Evolutionary conservation across 305 asterid genomes (phyloP).

Genomic region (Fraxinus angustifolia): DNA sequence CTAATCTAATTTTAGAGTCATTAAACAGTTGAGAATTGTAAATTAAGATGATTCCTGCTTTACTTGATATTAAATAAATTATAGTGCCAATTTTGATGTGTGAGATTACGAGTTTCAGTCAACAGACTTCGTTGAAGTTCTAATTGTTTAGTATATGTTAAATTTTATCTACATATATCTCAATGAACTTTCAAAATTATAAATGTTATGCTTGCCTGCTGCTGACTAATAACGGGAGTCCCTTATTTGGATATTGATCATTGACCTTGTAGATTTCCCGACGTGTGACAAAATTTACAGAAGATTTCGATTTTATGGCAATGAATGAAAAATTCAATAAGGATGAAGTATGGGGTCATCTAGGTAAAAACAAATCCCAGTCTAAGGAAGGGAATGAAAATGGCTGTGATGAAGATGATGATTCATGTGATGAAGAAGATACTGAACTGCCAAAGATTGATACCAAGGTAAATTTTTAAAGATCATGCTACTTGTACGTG

Average conservation of each 20-base stretch:
- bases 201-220: neutral
- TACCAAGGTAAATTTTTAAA: conserved; percentile 40
- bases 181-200: neutral
- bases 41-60: neutral
- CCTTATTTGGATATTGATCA: conserved; percentile 9
- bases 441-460: conserved; percentile 58
- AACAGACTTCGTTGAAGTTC: neutral
- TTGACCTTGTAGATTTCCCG: conserved; percentile 53
- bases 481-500: too few relatives aligned
- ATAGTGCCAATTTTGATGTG: neutral
- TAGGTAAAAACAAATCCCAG: conserved; percentile 61
- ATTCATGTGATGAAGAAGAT: conserved; percentile 48
- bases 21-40: neutral
- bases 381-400: conserved; percentile 54
- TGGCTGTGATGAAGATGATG: conserved; percentile 57
- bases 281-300: conserved; percentile 62
- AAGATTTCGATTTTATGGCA: conserved; percentile 89
- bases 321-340: conserved; percentile 97
- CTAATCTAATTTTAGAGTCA: neutral
- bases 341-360: conserved; percentile 98
- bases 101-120: neutral
- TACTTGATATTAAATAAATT: neutral
- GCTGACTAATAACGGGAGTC: neutral
- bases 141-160: neutral
- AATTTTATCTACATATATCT: neutral